Conservation (phyloP, 331 rosid genomes). For the Phaseolus coccineus region DNA sequence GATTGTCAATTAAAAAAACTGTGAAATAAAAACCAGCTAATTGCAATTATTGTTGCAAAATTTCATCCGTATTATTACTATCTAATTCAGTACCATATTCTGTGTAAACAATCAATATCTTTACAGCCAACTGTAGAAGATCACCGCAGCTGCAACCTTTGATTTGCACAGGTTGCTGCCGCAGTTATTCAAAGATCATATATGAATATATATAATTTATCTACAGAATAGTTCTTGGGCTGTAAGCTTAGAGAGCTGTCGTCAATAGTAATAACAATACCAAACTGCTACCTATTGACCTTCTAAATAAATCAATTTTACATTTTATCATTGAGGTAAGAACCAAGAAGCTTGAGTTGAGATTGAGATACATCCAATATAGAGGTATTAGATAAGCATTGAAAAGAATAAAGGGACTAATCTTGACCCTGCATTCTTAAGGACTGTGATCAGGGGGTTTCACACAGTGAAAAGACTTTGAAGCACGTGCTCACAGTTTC, state of each 20-base stretch:
- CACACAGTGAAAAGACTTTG: slow-evolving; percentile 23
- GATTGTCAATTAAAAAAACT: not conserved
- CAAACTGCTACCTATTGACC: slow-evolving; percentile 8
- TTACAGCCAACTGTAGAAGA: not conserved
- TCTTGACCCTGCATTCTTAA: slow-evolving; percentile 25
- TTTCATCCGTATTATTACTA: not conserved
- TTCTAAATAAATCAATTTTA: not conserved
- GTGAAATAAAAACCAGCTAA: not conserved
- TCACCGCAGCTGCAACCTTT: not conserved
- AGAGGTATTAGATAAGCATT: not conserved
- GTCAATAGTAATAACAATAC: slow-evolving; percentile 9
- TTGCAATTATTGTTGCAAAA: not conserved
- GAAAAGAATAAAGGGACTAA: slow-evolving; percentile 2
- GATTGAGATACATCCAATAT: not conserved
- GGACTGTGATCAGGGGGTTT: slow-evolving; percentile 18
- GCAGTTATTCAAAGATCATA: slow-evolving; percentile 15
- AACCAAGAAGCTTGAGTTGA: slow-evolving; percentile 12
- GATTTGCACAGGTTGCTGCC: slow-evolving; percentile 13
- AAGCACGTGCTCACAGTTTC: not conserved
- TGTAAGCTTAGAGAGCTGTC: slow-evolving; percentile 6
- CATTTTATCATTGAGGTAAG: slow-evolving; percentile 8
- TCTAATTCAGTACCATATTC: not conserved
- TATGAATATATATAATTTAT: slow-evolving; percentile 2
- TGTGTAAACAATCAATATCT: slow-evolving; percentile 1
- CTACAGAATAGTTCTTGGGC: not conserved